phyloP scores from a whole-genome alignment of 495 filamentous ascomycete species.

The Neurospora discreta region DNA sequence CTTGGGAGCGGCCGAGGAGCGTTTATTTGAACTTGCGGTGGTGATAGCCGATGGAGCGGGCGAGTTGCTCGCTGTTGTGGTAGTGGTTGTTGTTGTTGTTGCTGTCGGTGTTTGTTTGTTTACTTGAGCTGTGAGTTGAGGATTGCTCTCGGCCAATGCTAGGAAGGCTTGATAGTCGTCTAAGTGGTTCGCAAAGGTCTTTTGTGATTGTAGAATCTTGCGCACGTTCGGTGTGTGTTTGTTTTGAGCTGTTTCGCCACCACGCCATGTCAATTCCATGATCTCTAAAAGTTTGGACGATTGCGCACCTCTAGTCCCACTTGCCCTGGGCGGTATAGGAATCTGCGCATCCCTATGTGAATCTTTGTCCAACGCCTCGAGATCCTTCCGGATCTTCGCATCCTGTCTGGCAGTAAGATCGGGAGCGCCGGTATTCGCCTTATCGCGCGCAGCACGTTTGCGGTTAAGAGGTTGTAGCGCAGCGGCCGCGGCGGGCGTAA shows the following conservation, averaged over 20 bases:
- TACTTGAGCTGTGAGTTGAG: conserved; percentile 13
- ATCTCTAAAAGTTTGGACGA: neutral
- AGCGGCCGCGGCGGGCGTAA: conserved; percentile 42
- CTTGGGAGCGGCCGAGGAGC: conserved; percentile 13
- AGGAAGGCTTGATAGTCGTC: conserved; percentile 75
- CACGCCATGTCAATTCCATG: neutral
- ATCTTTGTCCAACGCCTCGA: conserved; percentile 73
- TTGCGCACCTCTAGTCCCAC: conserved; percentile 13
- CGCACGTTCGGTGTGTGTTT: conserved; percentile 75
- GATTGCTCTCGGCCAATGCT: conserved; percentile 33
- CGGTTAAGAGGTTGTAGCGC: conserved; percentile 33
- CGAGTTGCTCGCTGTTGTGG: conserved; percentile 9
- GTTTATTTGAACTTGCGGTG: conserved; percentile 8
- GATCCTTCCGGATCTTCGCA: conserved; percentile 61
- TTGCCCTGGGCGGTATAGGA: conserved; percentile 39
- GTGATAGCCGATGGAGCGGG: conserved; percentile 6
- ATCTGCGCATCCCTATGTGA: conserved; percentile 63
- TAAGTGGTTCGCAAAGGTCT: conserved; percentile 84
- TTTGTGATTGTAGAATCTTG: conserved; percentile 80
- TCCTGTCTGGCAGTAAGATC: conserved; percentile 58
- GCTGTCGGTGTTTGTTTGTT: conserved; percentile 9
- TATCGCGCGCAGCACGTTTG: conserved; percentile 56
- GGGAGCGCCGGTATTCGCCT: conserved; percentile 43
- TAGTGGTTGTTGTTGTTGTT: no score
- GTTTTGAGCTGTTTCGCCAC: conserved; percentile 14